Evolutionary conservation across 352 stramenopile genomes (phyloP), one percentile per base, ranked within the genome.

Genomic region (Phytophthora constricta): DNA sequence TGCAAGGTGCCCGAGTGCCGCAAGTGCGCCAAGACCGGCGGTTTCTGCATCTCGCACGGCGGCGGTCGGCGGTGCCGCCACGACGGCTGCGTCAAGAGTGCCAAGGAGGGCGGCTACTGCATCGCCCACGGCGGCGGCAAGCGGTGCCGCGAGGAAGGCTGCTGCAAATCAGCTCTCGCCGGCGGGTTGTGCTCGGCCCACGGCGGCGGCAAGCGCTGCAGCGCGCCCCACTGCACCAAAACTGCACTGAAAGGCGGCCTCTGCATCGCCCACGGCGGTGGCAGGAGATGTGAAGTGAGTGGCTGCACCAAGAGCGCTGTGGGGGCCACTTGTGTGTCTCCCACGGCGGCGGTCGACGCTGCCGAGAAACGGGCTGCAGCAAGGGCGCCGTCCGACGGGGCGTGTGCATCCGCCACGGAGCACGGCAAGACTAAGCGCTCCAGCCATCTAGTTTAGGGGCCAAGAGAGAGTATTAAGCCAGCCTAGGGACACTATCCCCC

Each of bases 31-130:
- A 90, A 90, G 65, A 88, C 56, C 62, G 88, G 88, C 20, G 88
- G 88, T 26, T 86, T 88, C 66, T 94, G 86, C 71, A 91, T 91
- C 68, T 85, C 82, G 2, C 84, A 89, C 62, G 85, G 85, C 26
- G 85, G 85, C 26, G 85, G 85, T 7, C 68, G 76, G 26, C 80
- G 84, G 11, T 92, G 84, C 63, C 67, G 62, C 50, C 33, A 74
- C 13, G 70, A 80, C 3, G 71, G 68, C 26, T 95, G 87, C 65
- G 65, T 81, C 5, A 95, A 95, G 76, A 85, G 71, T 31, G 87
- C 85, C 33, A 90, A 94, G 58, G 80, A 90, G 42, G 82, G 83
- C 7, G 84, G 83, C 31, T 90, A 77, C 61, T 89, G 84, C 43
- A 86, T 90, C 50, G 79, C 74, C 4, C 81, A 90, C 54, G 81